Base-by-base conservation (phyloP, 2,329 filamentous ascomycete genomes). In the Pseudogymnoascus sp. region DNA sequence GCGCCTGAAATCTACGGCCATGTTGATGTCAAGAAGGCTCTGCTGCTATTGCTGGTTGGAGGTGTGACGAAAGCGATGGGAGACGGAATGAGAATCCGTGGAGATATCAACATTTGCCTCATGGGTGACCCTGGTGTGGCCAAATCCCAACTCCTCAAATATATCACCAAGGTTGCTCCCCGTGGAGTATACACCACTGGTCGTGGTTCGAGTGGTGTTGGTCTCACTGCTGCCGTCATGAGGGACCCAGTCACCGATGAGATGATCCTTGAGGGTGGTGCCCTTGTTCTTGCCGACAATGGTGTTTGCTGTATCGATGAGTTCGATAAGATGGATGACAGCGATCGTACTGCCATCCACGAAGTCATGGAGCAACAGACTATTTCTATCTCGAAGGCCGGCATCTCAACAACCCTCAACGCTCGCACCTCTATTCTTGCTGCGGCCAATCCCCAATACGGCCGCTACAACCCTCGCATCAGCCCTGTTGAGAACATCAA, bases 41-140 rank as follows among this genome's bases (percentile, higher is more conserved):
- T 99, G 11, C 82, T 99, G n/a, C 81, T 99, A 4, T 86, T 97
- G 30, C 84, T 99, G 35, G 96, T 99, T 66, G 94, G 94, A 64
- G 94, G 94, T 77, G 93, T 97, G 1, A 94, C 87, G 3, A 99
- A 99, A 75, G 88, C 94, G 71, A 95, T 97, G 83, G 91, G 91
- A 59, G 94, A 99, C 71, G 94, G 94, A 63, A 97, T 99, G 94
- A 89, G 91, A 70, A 99, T 99, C 72, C 91, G 94, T 81, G 94
- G 94, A 69, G 94, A 99, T 71, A 96, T 99, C 79, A 99, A 99
- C 76, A 88, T 99, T 65, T 97, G 94, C 74, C 78, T 99, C 71
- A 99, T 99, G 94, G 94, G 94, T 81, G 94, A 99, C 71, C 94
- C 94, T 72, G 94, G 94, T 90, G 94, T 99, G 72, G 94, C 94